phyloP scores from a whole-genome alignment of 139 green algal species.

The Tetraselmis chui region DNA sequence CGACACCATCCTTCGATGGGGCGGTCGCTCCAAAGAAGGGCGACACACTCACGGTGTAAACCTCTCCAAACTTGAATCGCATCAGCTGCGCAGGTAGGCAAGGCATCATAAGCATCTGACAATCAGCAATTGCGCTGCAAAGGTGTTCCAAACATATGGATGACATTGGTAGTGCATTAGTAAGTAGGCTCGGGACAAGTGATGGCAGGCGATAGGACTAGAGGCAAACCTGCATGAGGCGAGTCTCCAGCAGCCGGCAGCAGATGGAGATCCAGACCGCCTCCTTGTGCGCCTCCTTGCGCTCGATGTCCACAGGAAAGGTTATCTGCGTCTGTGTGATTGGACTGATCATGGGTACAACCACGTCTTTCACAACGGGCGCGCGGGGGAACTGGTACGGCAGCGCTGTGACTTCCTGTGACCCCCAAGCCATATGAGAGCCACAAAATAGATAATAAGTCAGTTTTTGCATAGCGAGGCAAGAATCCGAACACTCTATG shows the following conservation, averaged over 20 bases:
- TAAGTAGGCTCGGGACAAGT: no score
- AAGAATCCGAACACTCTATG: no score
- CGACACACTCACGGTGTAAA: constrained; percentile 53
- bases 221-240: constrained; percentile 42
- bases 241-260: constrained; percentile 62
- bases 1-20: constrained; percentile 32
- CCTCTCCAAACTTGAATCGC: constrained; percentile 70
- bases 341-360: constrained; percentile 60
- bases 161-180: no score
- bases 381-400: constrained; percentile 55
- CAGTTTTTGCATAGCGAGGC: no score
- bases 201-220: no score
- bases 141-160: no score
- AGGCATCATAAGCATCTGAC: no score
- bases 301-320: constrained; percentile 54
- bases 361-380: constrained; percentile 60
- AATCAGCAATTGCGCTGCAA: no score
- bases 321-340: constrained; percentile 64
- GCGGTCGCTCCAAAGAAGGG: constrained; percentile 52
- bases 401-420: constrained; percentile 46
- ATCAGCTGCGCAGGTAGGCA: constrained; percentile 46
- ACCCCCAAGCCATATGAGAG: background rate
- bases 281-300: constrained; percentile 8
- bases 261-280: constrained; percentile 31
- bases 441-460: no score